Base-by-base conservation (phyloP, 345 rosid genomes). In the Excoecaria agallocha region DNA sequence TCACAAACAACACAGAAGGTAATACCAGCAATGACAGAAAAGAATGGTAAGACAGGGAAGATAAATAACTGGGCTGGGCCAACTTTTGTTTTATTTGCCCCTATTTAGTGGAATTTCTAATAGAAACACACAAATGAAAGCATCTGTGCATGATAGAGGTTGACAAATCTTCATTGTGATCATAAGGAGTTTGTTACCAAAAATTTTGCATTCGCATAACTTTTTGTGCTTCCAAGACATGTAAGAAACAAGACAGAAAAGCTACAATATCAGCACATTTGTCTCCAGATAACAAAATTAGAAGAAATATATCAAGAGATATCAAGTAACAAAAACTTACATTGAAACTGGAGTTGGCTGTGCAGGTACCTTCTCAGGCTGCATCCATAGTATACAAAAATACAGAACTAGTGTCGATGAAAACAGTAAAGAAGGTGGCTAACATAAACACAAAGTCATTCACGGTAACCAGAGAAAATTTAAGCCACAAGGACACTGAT, bases 321-420 rank as follows among this genome's bases (percentile, higher is more conserved):
- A 5, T 19, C 1, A 54, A 16, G 38, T 12, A 37, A 67, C 56
- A 67, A 70, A 48, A 75, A 85, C 98, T 92, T 83, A 94, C 98
- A 86, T 89, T 62, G 95, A 86, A 78, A 91, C 85, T 19, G 98
- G 98, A 78, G 87, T 82, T 41, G 95, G 86, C 81, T 91, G 94
- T 73, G 77, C 68, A 12, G 90, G 79, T 56, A 84, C 92, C 82
- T 87, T 87, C 66, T 87, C 86, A 61, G 85, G 81, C 98, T 94
- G 97, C 90, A 87, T 25, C 54, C 37, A 80, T 15, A 25, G n/a
- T 46, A 60, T 41, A 76, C 81, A 58, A 68, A 74, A 76, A 70
- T 41, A 74, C 43, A 30, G 30, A 80, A 15, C 69, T 69, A 67
- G 22, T 19, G 76, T 73, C 60, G 38, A 82, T 72, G 38, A 74